Evolutionary conservation across 495 filamentous ascomycete genomes (phyloP), one percentile per base, ranked within the genome.

Genomic region (Astrothelium subdiscretum): DNA sequence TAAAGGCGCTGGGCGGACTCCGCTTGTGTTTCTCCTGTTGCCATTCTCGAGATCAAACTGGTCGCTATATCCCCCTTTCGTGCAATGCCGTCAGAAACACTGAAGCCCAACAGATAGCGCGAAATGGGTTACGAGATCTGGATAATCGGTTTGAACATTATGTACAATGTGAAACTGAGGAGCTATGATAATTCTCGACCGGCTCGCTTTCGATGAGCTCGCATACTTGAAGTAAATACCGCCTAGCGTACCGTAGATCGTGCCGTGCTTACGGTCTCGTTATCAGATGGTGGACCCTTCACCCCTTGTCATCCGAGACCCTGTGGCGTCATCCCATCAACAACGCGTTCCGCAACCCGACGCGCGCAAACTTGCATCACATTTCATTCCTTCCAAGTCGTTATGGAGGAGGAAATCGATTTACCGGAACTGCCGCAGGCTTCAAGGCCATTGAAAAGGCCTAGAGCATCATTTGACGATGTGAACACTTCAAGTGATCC

Each of bases 1-100:
- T 69, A 69, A 24, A 71, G 66, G 18, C 43, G 58, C 31, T 66
- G 63, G 10, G 67, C 67, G 29, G 62, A 61, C 38, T 65, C 13
- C 8, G 62, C 43, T 57, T 71, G 69, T 13, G 40, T 35, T 38
- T 58, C 62, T 22, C 29, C 48, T 20, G 48, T 54, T 5, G 8
- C 20, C 48, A 29, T 54, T 15, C 6, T 54, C 6, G 0, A 54
- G 15, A 8, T 26, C 12, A 27, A 29, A 29, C 22, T 8, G 3
- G 4, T 26, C 6, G 22, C 48, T 8, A 27, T 54, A 24, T 54
- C 15, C 35, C 8, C 48, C 29, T 26, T 11, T 48, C 5, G 15
- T 1, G 8, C 48, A 20, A 54, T 3, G 3, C 15, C 8, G 15
- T 54, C 8, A n/a, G 18, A 3, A 48, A 20, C 8, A n/a, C 42